phyloP scores from a whole-genome alignment of 768 basidiomycete genomes.

The Suillus brevipes region DNA sequence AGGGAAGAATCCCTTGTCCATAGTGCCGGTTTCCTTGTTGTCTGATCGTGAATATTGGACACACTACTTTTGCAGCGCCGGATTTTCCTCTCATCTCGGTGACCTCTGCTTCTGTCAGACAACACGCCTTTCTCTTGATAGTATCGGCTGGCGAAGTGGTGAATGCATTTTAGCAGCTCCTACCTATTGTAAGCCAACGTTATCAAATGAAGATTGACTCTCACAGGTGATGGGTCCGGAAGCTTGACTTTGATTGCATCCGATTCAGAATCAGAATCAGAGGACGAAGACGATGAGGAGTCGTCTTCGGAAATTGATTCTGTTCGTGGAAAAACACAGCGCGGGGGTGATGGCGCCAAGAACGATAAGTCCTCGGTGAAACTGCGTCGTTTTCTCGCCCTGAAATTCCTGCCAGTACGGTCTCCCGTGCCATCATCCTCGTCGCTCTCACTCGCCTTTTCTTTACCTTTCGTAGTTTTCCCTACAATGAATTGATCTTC shows the following conservation, averaged over 20 bases:
- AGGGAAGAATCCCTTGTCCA: slow-evolving; percentile 10
- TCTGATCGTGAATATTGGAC: slow-evolving; percentile 23
- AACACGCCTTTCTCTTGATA: slow-evolving; percentile 65
- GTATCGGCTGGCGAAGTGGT: slow-evolving; percentile 52
- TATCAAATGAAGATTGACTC: slow-evolving; percentile 12
- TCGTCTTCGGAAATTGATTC: background rate
- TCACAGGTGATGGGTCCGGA: slow-evolving; percentile 53
- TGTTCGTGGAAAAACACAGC: slow-evolving; percentile 13
- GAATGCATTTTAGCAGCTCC: slow-evolving; percentile 54
- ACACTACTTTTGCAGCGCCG: slow-evolving; percentile 17
- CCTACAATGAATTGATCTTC: slow-evolving; percentile 17
- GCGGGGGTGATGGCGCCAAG: slow-evolving; percentile 39
- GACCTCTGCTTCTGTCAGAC: slow-evolving; percentile 47
- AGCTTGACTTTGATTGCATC: slow-evolving; percentile 20
- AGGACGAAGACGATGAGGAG: background rate
- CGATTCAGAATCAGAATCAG: slow-evolving; percentile 10
- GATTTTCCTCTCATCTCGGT: slow-evolving; percentile 43
- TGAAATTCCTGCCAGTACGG: slow-evolving; percentile 17
- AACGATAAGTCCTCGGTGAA: slow-evolving; percentile 56
- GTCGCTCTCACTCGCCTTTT: slow-evolving; percentile 20
- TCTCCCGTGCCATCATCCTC: slow-evolving; percentile 13
- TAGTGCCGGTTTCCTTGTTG: background rate
- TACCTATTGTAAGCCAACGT: slow-evolving; percentile 30
- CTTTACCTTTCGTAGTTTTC: slow-evolving; percentile 26
- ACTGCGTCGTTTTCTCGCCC: slow-evolving; percentile 43